Evolutionary conservation across 2,329 filamentous ascomycete genomes (phyloP).

Genomic region (Colletotrichum aenigma): DNA sequence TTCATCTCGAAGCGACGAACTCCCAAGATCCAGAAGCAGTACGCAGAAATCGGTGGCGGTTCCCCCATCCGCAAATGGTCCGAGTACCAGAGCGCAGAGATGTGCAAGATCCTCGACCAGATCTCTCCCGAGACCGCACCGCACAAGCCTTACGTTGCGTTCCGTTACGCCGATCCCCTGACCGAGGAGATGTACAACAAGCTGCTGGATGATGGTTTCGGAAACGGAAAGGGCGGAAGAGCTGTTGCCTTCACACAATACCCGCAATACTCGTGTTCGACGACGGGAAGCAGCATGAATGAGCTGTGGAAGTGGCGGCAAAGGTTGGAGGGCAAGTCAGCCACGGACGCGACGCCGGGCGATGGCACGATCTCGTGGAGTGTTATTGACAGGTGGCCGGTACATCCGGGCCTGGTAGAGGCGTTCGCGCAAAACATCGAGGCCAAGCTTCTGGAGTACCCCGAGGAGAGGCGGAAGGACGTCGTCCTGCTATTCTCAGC

Average conservation of each 20-base stretch:
- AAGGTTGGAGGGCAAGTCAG: slow-evolving; percentile 79
- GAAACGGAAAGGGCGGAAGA: slow-evolving; percentile 84
- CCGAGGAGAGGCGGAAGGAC: slow-evolving; percentile 76
- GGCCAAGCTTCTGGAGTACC: slow-evolving; percentile 81
- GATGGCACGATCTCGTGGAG: slow-evolving; percentile 88
- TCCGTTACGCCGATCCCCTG: slow-evolving; percentile 90
- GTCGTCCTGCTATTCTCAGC: slow-evolving; percentile 93
- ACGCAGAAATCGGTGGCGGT: slow-evolving; percentile 93
- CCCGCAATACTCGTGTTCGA: slow-evolving; percentile 97
- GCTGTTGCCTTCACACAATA: slow-evolving; percentile 98
- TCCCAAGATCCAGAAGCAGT: slow-evolving; percentile 96
- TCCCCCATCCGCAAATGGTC: slow-evolving; percentile 98
- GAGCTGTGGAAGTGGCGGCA: slow-evolving; percentile 98
- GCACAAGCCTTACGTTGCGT: slow-evolving; percentile 96
- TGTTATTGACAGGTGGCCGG: slow-evolving; percentile 97
- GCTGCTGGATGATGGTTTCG: slow-evolving; percentile 87
- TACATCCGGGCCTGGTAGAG: slow-evolving; percentile 87
- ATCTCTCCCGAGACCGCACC: slow-evolving; percentile 92
- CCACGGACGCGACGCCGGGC: slow-evolving; percentile 50
- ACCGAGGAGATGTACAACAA: slow-evolving; percentile 92
- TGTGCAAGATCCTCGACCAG: slow-evolving; percentile 96
- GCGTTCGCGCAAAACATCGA: slow-evolving; percentile 94
- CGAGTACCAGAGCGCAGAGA: slow-evolving; percentile 89
- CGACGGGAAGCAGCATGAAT: slow-evolving; percentile 93
- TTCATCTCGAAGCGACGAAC: slow-evolving; percentile 86